Evolutionary conservation across 192 early-diverging fungal genomes (phyloP), one percentile per base, ranked within the genome.

Genomic region (Coemansia sp.): DNA sequence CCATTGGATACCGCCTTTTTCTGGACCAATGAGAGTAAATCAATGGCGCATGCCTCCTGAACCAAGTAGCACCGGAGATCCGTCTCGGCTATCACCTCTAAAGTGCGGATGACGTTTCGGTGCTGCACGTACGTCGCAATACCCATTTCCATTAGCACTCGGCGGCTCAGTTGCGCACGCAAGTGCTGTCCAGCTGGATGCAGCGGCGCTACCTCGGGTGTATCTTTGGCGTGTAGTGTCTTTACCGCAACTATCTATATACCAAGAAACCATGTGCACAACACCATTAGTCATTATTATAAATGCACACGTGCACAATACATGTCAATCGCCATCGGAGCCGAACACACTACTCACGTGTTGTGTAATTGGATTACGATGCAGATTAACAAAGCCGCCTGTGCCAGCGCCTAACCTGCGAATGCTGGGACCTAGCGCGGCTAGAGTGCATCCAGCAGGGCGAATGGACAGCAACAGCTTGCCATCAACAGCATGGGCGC

Each of bases 31-130:
- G 85, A 72, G 64, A 91, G 95, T 54, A 98, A 70, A 71, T 98
- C 95, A 24, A 89, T 87, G 50, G 89, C 85, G 33, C 90, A 92
- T 76, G 91, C 94, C 78, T 98, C 96, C 92, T 92, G 90, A 13
- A 93, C 86, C 72, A 90, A 76, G 64, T 87, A 91, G 76, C 85
- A 89, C 42, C 62, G 69, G n/a, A 71, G 70, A 63, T 79, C 76
- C 11, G 83, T 70, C 64, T 91, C 90, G 37, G 86, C 79, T 9
- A 93, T 75, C n/a, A 89, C 87, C 40, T 90, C 89, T 36, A 88
- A 63, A 0, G 90, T 92, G 70, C 86, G 86, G 34, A 92, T 86
- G 16, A 93, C 78, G 66, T 92, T 92, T 8, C 77, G 82, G 65
- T 93, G 91, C 62, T 81, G 83, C 11, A 90, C 80, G 9, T 86